These are phyloP conservation scores for Colletotrichum orchidophilum DNA, from an alignment of 2,329 filamentous ascomycete species.

Conservation along the genomic window DNA sequence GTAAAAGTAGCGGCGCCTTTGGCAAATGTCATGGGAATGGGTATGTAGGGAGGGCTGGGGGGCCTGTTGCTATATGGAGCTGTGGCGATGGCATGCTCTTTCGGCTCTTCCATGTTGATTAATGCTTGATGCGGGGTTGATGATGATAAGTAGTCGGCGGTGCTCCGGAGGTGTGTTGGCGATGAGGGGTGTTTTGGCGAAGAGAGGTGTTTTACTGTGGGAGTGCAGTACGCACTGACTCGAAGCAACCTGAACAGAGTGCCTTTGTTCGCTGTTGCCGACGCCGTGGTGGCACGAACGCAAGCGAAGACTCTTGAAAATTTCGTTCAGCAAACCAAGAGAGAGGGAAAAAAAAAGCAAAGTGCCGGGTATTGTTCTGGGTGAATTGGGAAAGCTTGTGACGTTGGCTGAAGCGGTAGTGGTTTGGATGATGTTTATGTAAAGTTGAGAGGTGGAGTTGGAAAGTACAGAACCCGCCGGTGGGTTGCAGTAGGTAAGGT, in stretches of 20 bases:
- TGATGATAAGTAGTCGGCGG: not conserved
- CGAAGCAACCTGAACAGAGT: not conserved
- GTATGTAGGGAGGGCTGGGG: constrained; percentile 55
- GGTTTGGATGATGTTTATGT: constrained; percentile 8
- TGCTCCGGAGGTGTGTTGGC: too few relatives aligned
- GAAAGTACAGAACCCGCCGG: constrained; percentile 1
- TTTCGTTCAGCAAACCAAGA: not conserved
- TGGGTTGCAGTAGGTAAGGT: not conserved
- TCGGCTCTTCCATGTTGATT: constrained; percentile 6
- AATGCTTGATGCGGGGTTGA: constrained; percentile 4
- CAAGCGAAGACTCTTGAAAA: not conserved
- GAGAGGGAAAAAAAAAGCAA: not conserved
- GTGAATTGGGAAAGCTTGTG: not conserved
- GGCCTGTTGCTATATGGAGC: constrained; percentile 49
- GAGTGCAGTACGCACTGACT: constrained; percentile 21
- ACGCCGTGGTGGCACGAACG: not conserved
- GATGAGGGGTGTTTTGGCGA: too few relatives aligned
- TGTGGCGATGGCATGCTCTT: constrained; percentile 31
- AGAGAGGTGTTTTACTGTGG: constrained; percentile 6
- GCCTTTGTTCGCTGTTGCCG: not conserved
- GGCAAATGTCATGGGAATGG: constrained; percentile 42
- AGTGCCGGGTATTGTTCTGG: not conserved
- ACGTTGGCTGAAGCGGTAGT: not conserved
- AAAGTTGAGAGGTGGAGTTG: constrained; percentile 12
- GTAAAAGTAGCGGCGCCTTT: constrained; percentile 1